Percentiles rank a stretch among this genome's conserved stretches.
Conservation (phyloP, 805 yeast genomes). For the Suhomyces vadensis region DNA sequence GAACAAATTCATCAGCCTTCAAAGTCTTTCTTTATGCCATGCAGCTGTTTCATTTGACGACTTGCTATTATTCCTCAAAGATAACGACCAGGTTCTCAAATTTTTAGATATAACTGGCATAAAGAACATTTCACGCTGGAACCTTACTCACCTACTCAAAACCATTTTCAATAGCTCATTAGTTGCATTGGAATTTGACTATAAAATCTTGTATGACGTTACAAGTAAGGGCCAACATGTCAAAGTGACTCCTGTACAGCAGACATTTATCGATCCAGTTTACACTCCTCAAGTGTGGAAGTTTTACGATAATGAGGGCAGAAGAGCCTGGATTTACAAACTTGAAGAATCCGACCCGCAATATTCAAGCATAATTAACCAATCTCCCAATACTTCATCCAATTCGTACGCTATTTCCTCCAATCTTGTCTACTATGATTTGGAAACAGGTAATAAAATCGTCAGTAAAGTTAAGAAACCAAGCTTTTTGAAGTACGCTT, state of each 20-base stretch:
- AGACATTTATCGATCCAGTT: constrained; percentile 28
- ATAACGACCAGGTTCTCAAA: constrained; percentile 40
- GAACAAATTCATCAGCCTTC: constrained; percentile 39
- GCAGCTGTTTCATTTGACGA: constrained; percentile 39
- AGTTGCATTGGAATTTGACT: constrained; percentile 65
- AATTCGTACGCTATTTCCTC: constrained; percentile 18
- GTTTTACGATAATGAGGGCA: constrained; percentile 61
- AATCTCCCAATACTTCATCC: constrained; percentile 12
- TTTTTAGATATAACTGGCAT: constrained; percentile 70
- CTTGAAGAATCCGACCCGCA: constrained; percentile 33
- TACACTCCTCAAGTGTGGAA: constrained; percentile 46
- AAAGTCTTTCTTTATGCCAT: constrained; percentile 46
- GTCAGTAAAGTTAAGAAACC: constrained; percentile 48
- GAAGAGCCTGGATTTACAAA: constrained; percentile 80
- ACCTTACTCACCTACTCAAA: constrained; percentile 34
- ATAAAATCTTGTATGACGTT: constrained; percentile 52
- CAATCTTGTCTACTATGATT: constrained; percentile 57
- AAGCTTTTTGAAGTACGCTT: constrained; percentile 51
- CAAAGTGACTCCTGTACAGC: constrained; percentile 30
- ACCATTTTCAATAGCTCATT: constrained; percentile 34
- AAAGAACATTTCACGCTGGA: constrained; percentile 59
- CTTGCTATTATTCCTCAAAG: constrained; percentile 34
- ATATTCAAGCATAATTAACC: constrained; percentile 28
- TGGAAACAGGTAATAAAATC: constrained; percentile 62
- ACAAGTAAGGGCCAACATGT: constrained; percentile 37